Evolutionary conservation across 2,329 filamentous ascomycete species (phyloP).

Genomic region (Domatiomyces globalis): DNA sequence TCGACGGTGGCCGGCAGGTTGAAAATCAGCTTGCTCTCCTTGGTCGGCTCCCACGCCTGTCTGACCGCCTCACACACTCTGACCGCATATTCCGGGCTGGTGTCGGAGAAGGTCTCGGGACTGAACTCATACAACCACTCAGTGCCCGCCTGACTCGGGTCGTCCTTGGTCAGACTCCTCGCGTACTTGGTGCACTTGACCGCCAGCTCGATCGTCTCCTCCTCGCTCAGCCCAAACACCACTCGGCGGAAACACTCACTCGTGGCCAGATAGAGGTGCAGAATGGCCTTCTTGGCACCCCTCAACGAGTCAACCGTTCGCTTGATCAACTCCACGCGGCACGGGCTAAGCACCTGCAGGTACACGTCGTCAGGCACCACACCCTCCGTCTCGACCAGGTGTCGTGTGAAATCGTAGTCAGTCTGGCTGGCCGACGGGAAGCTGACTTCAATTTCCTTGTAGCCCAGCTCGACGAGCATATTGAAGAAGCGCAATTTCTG

Average conservation of each 20-base stretch:
- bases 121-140: constrained; percentile 40
- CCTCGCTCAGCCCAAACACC: constrained; percentile 75
- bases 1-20: constrained; percentile 95
- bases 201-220: constrained; percentile 67
- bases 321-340: constrained; percentile 77
- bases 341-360: constrained; percentile 84
- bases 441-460: constrained; percentile 95
- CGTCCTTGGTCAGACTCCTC: constrained; percentile 75
- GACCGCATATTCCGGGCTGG: constrained; percentile 67
- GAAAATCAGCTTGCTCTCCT: constrained; percentile 72
- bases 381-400: constrained; percentile 71
- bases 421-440: constrained; percentile 91
- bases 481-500: constrained; percentile 94
- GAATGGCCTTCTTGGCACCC: constrained; percentile 82
- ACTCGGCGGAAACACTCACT: constrained; percentile 89
- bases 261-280: constrained; percentile 92
- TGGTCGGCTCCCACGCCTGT: constrained; percentile 63
- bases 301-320: constrained; percentile 77
- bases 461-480: constrained; percentile 81
- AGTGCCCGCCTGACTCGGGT: constrained; percentile 42
- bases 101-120: constrained; percentile 66
- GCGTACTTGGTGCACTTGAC: constrained; percentile 77
- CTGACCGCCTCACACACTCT: constrained; percentile 86
- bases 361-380: constrained; percentile 76
- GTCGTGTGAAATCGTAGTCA: constrained; percentile 88